Percentiles rank a stretch among this genome's conserved stretches.
phyloP scores from a whole-genome alignment of 306 rosid species.

The Sechiopsis laciniata region DNA sequence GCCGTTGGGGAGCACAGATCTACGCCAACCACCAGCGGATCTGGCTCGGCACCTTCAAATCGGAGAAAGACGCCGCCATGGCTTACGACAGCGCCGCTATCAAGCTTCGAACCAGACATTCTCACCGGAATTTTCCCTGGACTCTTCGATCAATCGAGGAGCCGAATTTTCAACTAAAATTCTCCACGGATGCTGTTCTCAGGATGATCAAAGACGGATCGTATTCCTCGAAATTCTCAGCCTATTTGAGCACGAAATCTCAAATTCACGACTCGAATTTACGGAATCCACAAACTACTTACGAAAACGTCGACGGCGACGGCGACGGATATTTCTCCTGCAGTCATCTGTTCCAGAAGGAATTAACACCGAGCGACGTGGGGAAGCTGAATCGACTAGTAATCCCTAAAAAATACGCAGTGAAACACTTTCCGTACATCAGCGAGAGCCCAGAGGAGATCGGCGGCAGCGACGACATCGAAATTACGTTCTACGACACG shows the following conservation, averaged over 20 bases:
- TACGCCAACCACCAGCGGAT: slow-evolving; percentile 77
- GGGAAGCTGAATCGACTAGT: slow-evolving; percentile 81
- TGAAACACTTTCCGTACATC: slow-evolving; percentile 53
- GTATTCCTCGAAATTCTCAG: slow-evolving; percentile 48
- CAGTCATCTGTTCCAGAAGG: slow-evolving; percentile 65
- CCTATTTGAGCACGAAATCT: slow-evolving; percentile 32
- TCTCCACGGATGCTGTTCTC: slow-evolving; percentile 37
- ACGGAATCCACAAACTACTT: slow-evolving; percentile 9
- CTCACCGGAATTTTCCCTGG: slow-evolving; percentile 67
- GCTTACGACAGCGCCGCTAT: slow-evolving; percentile 87
- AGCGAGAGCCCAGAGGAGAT: slow-evolving; percentile 28
- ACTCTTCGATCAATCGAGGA: slow-evolving; percentile 47
- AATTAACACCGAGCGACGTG: slow-evolving; percentile 81
- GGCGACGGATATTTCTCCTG: slow-evolving; percentile 30
- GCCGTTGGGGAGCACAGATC: slow-evolving; percentile 89
- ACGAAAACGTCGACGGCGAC: slow-evolving; percentile 28
- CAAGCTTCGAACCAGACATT: slow-evolving; percentile 59
- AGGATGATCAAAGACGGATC: slow-evolving; percentile 79
- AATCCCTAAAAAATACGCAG: slow-evolving; percentile 68
- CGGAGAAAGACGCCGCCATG: slow-evolving; percentile 69
- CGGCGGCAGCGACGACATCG: slow-evolving; percentile 33
- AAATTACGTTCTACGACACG: slow-evolving; percentile 40
- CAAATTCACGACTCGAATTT: slow-evolving; percentile 16
- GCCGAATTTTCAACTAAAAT: slow-evolving; percentile 54
- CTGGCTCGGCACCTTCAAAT: slow-evolving; percentile 83